These are phyloP conservation scores for Auriscalpium vulgare DNA, from an alignment of 768 basidiomycete species.

Conservation along the genomic window DNA sequence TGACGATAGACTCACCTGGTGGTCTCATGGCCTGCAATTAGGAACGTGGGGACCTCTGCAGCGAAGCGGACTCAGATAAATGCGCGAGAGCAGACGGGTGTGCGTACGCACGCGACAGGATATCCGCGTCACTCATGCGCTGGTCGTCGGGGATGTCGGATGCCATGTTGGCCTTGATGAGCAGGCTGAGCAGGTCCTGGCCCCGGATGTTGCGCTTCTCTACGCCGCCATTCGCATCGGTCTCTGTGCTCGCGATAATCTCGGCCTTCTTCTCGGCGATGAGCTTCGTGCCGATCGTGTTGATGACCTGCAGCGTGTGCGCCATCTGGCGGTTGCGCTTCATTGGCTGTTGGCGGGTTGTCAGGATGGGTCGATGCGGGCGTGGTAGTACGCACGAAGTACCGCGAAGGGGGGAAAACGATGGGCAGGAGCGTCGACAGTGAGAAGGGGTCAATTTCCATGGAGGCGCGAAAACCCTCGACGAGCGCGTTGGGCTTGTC, in stretches of 20 bases:
- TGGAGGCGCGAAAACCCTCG: conserved; percentile 5
- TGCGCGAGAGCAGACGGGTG: too few species aligned
- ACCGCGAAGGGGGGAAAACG: conserved; percentile 1
- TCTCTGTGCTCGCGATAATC: conserved; percentile 22
- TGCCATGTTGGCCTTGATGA: conserved; percentile 59
- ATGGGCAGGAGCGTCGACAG: not conserved
- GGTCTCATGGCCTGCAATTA: conserved; percentile 54
- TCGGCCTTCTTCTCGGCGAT: conserved; percentile 27
- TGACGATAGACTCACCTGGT: conserved; percentile 29
- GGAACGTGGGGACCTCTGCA: conserved; percentile 53
- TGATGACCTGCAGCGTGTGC: conserved; percentile 8
- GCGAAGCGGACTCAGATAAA: not conserved
- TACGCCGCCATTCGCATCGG: conserved; percentile 16
- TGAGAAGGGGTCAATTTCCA: conserved; percentile 3
- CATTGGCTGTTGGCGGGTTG: too few species aligned
- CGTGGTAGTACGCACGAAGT: conserved; percentile 9
- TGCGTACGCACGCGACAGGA: conserved; percentile 40
- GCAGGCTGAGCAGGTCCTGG: conserved; percentile 51
- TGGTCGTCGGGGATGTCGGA: conserved; percentile 48
- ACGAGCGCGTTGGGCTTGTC: not conserved
- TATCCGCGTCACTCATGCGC: conserved; percentile 53
- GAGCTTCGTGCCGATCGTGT: conserved; percentile 21
- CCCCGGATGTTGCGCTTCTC: conserved; percentile 27
- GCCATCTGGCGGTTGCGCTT: not conserved
- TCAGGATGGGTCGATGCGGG: too few species aligned